phyloP scores from a whole-genome alignment of 2,329 filamentous ascomycete species.

The Xylariaceae sp. region DNA sequence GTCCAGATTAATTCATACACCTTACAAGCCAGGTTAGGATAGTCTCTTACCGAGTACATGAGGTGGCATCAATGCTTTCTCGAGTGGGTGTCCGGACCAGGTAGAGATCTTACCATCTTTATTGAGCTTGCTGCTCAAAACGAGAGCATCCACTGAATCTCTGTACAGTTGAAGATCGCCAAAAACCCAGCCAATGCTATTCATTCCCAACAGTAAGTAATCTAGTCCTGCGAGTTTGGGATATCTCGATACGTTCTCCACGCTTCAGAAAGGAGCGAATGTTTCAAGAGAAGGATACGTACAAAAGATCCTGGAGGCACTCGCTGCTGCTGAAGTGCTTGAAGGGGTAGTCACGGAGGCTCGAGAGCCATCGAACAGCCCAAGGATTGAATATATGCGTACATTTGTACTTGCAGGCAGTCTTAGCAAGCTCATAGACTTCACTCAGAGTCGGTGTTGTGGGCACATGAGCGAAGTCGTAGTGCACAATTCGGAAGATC shows the following conservation, averaged over 20 bases:
- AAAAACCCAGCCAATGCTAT: slow-evolving; percentile 25
- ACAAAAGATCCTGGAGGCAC: slow-evolving; percentile 23
- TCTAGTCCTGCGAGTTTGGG: neutral
- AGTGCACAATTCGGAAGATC: slow-evolving; percentile 26
- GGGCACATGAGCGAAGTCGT: slow-evolving; percentile 22
- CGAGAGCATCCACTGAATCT: slow-evolving; percentile 24
- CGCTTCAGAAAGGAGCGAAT: neutral
- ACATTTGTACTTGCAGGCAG: slow-evolving; percentile 21
- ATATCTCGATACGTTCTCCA: too few species aligned
- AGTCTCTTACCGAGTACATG: slow-evolving; percentile 21
- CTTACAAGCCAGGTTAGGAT: neutral
- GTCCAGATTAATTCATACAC: neutral
- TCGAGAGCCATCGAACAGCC: slow-evolving; percentile 21
- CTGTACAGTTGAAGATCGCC: slow-evolving; percentile 22
- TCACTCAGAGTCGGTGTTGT: slow-evolving; percentile 16
- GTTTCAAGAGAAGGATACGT: neutral
- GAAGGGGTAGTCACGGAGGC: slow-evolving; percentile 5
- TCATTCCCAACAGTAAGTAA: neutral
- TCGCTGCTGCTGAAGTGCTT: slow-evolving; percentile 9
- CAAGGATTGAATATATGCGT: slow-evolving; percentile 26
- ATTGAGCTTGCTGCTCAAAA: slow-evolving; percentile 21
- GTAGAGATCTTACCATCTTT: slow-evolving; percentile 22
- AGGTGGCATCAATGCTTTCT: slow-evolving; percentile 22
- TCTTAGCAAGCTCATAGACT: slow-evolving; percentile 22
- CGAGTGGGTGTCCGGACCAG: slow-evolving; percentile 15